Conservation (phyloP, 495 filamentous ascomycete genomes). For the Amphirosellinia nigrospora region DNA sequence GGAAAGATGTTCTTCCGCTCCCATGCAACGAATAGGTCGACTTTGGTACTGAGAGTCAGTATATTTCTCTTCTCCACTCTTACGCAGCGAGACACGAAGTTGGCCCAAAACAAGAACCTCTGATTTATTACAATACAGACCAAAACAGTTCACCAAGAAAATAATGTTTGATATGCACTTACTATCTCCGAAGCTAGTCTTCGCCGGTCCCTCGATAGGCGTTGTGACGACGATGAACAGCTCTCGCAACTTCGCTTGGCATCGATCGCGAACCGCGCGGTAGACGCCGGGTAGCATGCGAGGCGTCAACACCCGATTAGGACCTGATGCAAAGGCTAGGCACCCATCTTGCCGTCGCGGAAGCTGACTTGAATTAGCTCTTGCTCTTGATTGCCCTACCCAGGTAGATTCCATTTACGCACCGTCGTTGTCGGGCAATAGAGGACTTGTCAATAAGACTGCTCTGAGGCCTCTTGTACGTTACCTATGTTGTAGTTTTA, state of each 20-base stretch:
- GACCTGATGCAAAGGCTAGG: conserved; percentile 54
- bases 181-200: conserved; percentile 60
- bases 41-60: conserved; percentile 9
- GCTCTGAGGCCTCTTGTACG: neutral
- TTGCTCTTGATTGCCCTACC: neutral
- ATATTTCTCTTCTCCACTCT: neutral
- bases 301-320: conserved; percentile 56
- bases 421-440: neutral
- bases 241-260: conserved; percentile 47
- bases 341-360: conserved; percentile 56
- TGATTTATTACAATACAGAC: neutral
- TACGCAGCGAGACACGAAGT: too few relatives aligned
- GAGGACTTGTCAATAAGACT: neutral
- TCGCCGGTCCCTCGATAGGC: conserved; percentile 62
- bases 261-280: conserved; percentile 44
- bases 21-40: conserved; percentile 62
- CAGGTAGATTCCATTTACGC: neutral
- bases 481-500: neutral
- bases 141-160: neutral
- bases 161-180: neutral
- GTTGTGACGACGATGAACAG: conserved; percentile 55
- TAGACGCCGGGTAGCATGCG: conserved; percentile 63
- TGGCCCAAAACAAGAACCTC: neutral
- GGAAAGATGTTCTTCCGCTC: conserved; percentile 39
- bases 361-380: neutral